phyloP scores from a whole-genome alignment of 2,329 filamentous ascomycete genomes.

The Bipolaris victoriae region DNA sequence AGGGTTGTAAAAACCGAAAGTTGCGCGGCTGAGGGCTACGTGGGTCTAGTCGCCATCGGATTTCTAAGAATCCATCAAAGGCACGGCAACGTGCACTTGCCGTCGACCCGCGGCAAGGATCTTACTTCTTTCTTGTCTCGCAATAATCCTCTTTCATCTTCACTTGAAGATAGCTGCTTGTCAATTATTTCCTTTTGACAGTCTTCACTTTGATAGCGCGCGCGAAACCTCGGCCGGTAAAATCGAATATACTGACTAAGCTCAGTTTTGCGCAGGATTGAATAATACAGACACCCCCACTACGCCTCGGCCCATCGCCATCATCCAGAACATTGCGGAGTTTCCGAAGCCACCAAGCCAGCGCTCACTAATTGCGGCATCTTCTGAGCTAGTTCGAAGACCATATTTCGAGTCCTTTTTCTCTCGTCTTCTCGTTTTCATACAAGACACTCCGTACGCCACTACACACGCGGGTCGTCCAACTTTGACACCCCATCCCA shows the following conservation, averaged over 20 bases:
- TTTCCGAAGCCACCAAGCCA: slow-evolving; percentile 31
- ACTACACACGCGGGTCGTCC: not conserved
- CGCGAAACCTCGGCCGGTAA: not conserved
- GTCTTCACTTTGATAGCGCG: slow-evolving; percentile 14
- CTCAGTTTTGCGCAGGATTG: slow-evolving; percentile 16
- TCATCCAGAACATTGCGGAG: slow-evolving; percentile 23
- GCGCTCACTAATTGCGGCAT: slow-evolving; percentile 18
- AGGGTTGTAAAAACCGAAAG: slow-evolving; percentile 6
- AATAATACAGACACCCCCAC: slow-evolving; percentile 21
- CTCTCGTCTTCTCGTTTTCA: slow-evolving; percentile 9
- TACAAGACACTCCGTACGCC: slow-evolving; percentile 19
- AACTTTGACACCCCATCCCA: slow-evolving; percentile 18
- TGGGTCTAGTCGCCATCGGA: slow-evolving; percentile 30
- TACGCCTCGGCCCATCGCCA: slow-evolving; percentile 18
- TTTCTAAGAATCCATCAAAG: slow-evolving; percentile 34
- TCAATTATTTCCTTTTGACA: not conserved
- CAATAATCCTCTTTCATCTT: slow-evolving; percentile 19
- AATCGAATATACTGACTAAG: not conserved
- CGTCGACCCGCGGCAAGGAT: slow-evolving; percentile 21
- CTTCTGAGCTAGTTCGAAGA: slow-evolving; percentile 17
- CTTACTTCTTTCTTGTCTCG: slow-evolving; percentile 17
- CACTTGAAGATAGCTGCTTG: slow-evolving; percentile 12
- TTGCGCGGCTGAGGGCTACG: slow-evolving; percentile 9
- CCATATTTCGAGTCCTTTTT: slow-evolving; percentile 27
- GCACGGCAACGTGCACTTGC: slow-evolving; percentile 26